A percentile compares a stretch with the other conserved stretches of the same genome.
phyloP scores from a whole-genome alignment of 2,329 filamentous ascomycete species.

The Aspergillus felis region DNA sequence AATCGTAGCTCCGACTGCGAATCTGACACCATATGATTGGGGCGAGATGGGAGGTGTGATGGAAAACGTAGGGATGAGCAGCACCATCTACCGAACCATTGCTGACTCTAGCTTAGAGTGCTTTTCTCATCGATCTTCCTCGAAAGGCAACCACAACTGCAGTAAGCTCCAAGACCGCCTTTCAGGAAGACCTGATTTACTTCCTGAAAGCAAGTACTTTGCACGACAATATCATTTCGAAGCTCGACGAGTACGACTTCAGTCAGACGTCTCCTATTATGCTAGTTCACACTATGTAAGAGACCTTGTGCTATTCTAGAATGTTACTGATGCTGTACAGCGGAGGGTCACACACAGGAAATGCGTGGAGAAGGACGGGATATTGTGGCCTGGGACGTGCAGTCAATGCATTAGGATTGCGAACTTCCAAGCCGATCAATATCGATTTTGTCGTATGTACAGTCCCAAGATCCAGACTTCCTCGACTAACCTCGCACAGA shows the following conservation, averaged over 20 bases:
- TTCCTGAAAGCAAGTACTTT: constrained; percentile 68
- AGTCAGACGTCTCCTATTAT: constrained; percentile 64
- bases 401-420: constrained; percentile 61
- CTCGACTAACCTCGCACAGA: constrained; percentile 41
- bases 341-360: constrained; percentile 54
- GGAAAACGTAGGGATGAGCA: constrained; percentile 65
- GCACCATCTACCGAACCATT: neutral
- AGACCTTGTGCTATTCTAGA: constrained; percentile 9
- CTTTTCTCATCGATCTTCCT: constrained; percentile 91
- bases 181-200: constrained; percentile 65
- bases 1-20: constrained; percentile 81
- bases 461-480: neutral
- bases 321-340: constrained; percentile 32
- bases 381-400: constrained; percentile 69
- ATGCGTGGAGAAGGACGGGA: constrained; percentile 55
- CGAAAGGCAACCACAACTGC: constrained; percentile 29
- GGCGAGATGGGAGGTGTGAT: constrained; percentile 71
- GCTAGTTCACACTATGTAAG: constrained; percentile 83
- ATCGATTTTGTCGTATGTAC: constrained; percentile 67
- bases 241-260: constrained; percentile 78
- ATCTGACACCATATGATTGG: constrained; percentile 84
- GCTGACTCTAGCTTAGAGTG: constrained; percentile 49
- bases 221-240: constrained; percentile 60
- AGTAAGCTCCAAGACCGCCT: constrained; percentile 44
- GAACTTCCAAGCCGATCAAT: constrained; percentile 53